Conservation (phyloP, 176 grass and related monocot genomes). For the Carex kokanica region DNA sequence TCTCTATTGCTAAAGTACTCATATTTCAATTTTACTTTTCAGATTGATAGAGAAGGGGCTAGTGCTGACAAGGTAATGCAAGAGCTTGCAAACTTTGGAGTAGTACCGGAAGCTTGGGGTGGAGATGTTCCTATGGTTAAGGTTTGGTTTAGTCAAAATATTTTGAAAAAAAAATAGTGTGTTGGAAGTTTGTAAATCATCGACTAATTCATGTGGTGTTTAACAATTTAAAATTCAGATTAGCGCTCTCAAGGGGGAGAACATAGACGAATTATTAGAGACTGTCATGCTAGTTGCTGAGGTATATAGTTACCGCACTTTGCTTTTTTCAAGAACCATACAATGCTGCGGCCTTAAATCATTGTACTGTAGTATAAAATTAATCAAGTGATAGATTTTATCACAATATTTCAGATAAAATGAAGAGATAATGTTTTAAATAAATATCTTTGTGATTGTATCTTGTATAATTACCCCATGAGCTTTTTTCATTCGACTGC, state of each 20-base stretch:
- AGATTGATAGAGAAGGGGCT: constrained; percentile 92
- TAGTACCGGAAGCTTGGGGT: constrained; percentile 95
- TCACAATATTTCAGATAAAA: constrained; percentile 4
- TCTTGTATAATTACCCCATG: neutral
- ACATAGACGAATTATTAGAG: constrained; percentile 87
- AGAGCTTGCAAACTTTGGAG: constrained; percentile 80
- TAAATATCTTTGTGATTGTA: neutral
- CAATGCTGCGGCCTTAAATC: neutral
- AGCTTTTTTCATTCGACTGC: neutral
- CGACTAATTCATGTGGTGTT: constrained; percentile 26
- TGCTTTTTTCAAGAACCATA: constrained; percentile 23
- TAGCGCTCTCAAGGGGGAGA: constrained; percentile 94
- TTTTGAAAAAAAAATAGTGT: constrained; percentile 21
- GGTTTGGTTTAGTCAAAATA: constrained; percentile 44
- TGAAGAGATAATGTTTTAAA: neutral
- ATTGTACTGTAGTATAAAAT: neutral
- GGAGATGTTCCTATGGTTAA: constrained; percentile 88
- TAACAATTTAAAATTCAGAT: constrained; percentile 46
- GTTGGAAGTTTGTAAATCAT: constrained; percentile 25
- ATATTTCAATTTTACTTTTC: constrained; percentile 9
- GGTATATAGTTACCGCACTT: constrained; percentile 37
- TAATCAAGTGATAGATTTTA: neutral
- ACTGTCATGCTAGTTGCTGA: constrained; percentile 95
- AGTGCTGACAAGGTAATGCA: constrained; percentile 88
- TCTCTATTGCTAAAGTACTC: neutral